Evolutionary conservation across 345 rosid genomes (phyloP), one percentile per base, ranked within the genome.

Genomic region (Lepidium africanum): DNA sequence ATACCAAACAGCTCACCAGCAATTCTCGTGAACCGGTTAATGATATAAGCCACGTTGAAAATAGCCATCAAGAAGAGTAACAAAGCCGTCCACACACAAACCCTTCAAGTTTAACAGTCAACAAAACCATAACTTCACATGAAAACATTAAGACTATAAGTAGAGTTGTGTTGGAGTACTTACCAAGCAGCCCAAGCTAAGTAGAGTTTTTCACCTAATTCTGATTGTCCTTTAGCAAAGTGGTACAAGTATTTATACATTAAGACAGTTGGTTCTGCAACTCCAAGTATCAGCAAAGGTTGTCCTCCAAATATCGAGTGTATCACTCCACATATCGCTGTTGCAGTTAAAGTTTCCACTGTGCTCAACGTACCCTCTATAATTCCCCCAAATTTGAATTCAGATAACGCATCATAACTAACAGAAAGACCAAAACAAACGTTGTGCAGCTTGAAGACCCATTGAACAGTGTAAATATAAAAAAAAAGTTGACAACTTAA

Each of bases 141-240:
- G 39, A 27, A 33, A 37, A 51, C 11, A 9, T 49, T 10, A 21
- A 19, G 25, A 5, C 5, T 49, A 2, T 25, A 27, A 27, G 32
- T 5, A 41, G 23, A 11, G 32, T 6, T 7, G n/a, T 42, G 15
- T 56, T 14, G 65, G 15, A 23, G 56, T 53, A 5, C 3, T 60
- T 74, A 87, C 97, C 97, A 91, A 80, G 87, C 96, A 64, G 81
- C 78, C 97, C 97, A 91, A 64, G 96, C 88, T 65, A 91, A 78
- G 89, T 70, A 85, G 41, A 91, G 85, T 40, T 86, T 57, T 13
- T 76, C 63, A 0, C 92, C 97, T 67, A 91, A 59, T 49, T 73
- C 87, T 46, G 82, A 73, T 40, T 80, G 81, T 36, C 72, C 84
- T 75, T 84, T 86, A 6, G 88, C 97, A 47, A 91, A 91, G 57